Percentiles rank a stretch among this genome's conserved stretches.
Evolutionary conservation across 371 early-diverging fungal species (phyloP).

Genomic region (Mortierella sp.): DNA sequence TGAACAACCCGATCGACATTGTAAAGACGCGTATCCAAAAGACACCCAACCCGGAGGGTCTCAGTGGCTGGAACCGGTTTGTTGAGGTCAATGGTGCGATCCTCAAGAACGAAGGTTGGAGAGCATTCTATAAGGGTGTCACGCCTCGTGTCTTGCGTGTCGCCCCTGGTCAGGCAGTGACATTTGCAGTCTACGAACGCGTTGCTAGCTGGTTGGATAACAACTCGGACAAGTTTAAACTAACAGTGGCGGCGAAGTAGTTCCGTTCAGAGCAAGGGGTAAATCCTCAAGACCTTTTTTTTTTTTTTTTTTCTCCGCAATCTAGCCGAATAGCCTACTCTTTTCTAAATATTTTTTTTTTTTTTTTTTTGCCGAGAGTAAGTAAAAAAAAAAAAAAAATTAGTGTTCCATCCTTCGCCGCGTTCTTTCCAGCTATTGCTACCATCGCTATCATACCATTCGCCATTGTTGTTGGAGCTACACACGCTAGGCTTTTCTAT

Average conservation of each 20-base stretch:
- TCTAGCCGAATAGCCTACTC: too few relatives aligned
- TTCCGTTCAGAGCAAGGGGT: too few relatives aligned
- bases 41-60: constrained; percentile 69
- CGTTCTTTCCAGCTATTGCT: too few relatives aligned
- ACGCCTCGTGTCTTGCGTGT: constrained; percentile 94
- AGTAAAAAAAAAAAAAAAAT: too few relatives aligned
- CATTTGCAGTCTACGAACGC: constrained; percentile 90
- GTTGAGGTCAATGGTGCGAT: constrained; percentile 75
- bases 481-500: too few relatives aligned
- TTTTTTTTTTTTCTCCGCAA: too few relatives aligned
- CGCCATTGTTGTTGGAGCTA: too few relatives aligned
- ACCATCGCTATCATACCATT: too few relatives aligned
- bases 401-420: too few relatives aligned
- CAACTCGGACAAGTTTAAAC: constrained; percentile 58
- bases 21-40: constrained; percentile 98
- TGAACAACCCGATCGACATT: constrained; percentile 97
- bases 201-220: constrained; percentile 80
- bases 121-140: constrained; percentile 96
- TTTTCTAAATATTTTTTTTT: too few relatives aligned
- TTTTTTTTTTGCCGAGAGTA: too few relatives aligned
- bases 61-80: constrained; percentile 88
- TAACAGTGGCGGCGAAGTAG: constrained; percentile 14
- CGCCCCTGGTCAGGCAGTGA: constrained; percentile 88
- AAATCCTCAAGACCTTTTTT: too few relatives aligned
- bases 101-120: constrained; percentile 89